Conservation (phyloP, 2,329 filamentous ascomycete genomes). For the Diaporthe vexans region DNA sequence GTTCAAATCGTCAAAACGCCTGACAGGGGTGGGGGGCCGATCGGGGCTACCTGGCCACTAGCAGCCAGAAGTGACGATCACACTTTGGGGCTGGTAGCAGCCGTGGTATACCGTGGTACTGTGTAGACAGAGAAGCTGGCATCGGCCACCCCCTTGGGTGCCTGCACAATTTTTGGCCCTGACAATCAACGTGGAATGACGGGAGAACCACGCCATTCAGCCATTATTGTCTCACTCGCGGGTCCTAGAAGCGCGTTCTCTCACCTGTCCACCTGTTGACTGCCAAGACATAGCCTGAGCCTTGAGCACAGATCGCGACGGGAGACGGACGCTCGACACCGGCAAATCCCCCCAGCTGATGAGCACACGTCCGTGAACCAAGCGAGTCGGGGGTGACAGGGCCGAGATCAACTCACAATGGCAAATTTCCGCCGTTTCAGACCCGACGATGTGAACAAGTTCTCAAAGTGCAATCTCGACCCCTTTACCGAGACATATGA, state of each 20-base stretch:
- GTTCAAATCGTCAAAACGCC: conserved; percentile 5
- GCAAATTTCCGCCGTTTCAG: conserved; percentile 88
- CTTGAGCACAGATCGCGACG: conserved; percentile 28
- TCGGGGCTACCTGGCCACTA: conserved; percentile 26
- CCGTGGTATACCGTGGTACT: neutral
- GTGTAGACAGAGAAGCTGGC: neutral
- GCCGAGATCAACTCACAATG: conserved; percentile 63
- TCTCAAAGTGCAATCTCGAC: conserved; percentile 96
- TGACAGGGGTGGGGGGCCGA: conserved; percentile 19
- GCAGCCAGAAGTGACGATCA: neutral
- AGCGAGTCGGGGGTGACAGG: conserved; percentile 30
- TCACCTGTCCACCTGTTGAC: conserved; percentile 1
- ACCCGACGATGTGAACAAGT: conserved; percentile 85
- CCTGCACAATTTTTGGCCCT: conserved; percentile 31
- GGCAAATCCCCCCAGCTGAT: conserved; percentile 33
- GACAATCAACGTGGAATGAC: conserved; percentile 30
- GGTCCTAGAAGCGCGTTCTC: conserved; percentile 8
- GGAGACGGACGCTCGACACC: conserved; percentile 8
- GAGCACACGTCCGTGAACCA: conserved; percentile 28
- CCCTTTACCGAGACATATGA: conserved; percentile 98
- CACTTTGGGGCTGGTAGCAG: neutral
- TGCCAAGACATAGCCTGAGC: neutral
- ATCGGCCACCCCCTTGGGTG: conserved; percentile 5
- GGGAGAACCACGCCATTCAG: conserved; percentile 21
- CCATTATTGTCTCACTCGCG: conserved; percentile 19